Evolutionary conservation across 2,329 filamentous ascomycete genomes (phyloP).

Genomic region (Colletotrichum truncatum): DNA sequence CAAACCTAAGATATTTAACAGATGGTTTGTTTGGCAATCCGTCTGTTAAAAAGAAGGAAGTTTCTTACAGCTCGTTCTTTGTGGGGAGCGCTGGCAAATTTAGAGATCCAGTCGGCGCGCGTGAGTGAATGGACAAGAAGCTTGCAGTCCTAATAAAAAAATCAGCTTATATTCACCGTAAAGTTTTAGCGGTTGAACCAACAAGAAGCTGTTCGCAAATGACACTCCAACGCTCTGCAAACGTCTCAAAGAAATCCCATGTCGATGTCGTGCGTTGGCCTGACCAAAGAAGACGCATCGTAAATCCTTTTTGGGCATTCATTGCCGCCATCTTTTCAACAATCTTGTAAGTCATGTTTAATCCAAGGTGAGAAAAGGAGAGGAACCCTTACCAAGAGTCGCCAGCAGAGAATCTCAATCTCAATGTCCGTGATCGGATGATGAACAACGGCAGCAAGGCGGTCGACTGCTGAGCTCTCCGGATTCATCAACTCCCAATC

Average conservation of each 20-base stretch:
- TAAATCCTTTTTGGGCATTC: background rate
- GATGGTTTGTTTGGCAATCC: too few species aligned
- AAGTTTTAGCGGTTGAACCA: too few species aligned
- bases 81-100: background rate
- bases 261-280: background rate
- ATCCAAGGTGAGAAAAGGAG: background rate
- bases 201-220: background rate
- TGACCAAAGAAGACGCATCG: background rate
- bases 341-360: too few species aligned
- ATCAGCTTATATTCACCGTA: background rate
- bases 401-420: conserved; percentile 13
- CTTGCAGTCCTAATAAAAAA: conserved; percentile 5
- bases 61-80: conserved; percentile 3
- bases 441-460: background rate
- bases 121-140: conserved; percentile 4
- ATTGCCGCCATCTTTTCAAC: background rate
- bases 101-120: conserved; percentile 4
- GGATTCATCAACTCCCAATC: background rate
- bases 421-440: background rate
- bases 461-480: background rate
- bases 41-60: background rate
- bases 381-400: background rate
- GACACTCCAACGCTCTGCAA: background rate
- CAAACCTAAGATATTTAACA: too few species aligned
- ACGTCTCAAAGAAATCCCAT: background rate